Percentiles rank a stretch among this genome's conserved stretches.
Conservation (phyloP, 2,329 filamentous ascomycete species). For the Phyllosticta citriasiana region DNA sequence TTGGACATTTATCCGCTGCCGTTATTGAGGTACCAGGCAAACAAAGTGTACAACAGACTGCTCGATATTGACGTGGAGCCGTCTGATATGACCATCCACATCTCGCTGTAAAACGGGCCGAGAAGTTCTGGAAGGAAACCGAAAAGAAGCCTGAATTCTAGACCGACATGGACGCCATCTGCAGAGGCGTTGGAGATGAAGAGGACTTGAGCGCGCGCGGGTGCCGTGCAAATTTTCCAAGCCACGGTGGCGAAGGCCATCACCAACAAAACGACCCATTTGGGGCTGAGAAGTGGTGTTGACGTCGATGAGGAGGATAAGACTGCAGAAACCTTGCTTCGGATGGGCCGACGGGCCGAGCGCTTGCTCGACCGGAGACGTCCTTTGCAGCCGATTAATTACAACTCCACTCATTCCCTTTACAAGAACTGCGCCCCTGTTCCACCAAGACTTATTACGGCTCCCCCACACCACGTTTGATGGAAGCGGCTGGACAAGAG, state of each 20-base stretch:
- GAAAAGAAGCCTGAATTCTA: background rate
- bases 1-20: background rate
- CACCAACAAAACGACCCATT: background rate
- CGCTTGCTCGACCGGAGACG: background rate
- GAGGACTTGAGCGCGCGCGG: background rate
- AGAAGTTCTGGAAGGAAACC: background rate
- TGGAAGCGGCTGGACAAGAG: constrained; percentile 6
- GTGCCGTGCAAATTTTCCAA: background rate
- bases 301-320: background rate
- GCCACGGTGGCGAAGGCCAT: background rate
- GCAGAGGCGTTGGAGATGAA: background rate
- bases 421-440: constrained; percentile 3
- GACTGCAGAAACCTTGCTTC: background rate
- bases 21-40: background rate
- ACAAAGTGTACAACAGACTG: background rate
- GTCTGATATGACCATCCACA: background rate
- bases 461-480: constrained; percentile 1
- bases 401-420: constrained; percentile 5
- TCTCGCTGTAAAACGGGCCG: background rate
- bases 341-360: constrained; percentile 5
- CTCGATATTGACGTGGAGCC: background rate
- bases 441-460: constrained; percentile 2
- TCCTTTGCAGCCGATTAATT: constrained; percentile 9
- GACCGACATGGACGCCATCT: background rate
- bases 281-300: background rate